Percentiles rank a stretch among this genome's conserved stretches.
phyloP scores from a whole-genome alignment of 2,329 filamentous ascomycete species.

The Aspergillus glaucus region DNA sequence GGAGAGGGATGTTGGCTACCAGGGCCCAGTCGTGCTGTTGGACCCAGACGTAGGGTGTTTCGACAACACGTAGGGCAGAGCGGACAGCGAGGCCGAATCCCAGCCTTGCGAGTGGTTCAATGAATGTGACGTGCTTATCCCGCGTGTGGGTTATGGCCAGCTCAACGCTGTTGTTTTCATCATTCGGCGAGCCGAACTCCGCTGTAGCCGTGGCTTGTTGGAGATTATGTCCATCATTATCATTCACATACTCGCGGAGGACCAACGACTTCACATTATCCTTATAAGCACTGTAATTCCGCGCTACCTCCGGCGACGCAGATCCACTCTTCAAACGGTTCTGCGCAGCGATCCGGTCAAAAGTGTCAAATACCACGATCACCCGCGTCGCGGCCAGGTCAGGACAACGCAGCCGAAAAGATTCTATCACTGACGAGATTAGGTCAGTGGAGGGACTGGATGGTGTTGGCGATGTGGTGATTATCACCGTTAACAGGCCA shows the following conservation, averaged over 20 bases:
- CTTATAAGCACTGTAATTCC: conserved; percentile 1
- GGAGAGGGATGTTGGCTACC: conserved; percentile 4
- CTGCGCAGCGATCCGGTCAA: conserved; percentile 1
- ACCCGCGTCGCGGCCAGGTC: conserved; percentile 1
- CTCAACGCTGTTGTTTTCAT: conserved; percentile 1
- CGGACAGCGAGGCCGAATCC: conserved; percentile 7
- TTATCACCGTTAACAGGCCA: conserved; percentile 4
- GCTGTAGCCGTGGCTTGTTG: background rate
- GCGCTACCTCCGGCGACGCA: conserved; percentile 1
- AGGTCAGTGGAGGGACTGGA: conserved; percentile 4
- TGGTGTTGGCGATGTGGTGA: conserved; percentile 6
- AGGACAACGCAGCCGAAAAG: conserved; percentile 3
- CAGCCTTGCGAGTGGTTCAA: conserved; percentile 3
- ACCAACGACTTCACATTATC: conserved; percentile 1
- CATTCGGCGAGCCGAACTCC: conserved; percentile 4
- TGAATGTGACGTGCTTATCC: conserved; percentile 1
- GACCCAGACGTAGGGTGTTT: conserved; percentile 7
- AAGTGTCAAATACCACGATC: conserved; percentile 8
- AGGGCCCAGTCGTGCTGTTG: conserved; percentile 9
- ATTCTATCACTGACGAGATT: conserved; percentile 3
- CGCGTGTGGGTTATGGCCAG: conserved; percentile 2
- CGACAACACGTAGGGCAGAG: conserved; percentile 2
- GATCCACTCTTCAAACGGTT: conserved; percentile 4
- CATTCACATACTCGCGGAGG: background rate
- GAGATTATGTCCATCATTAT: background rate